Evolutionary conservation across 164 flowering plant genomes (phyloP).

Genomic region (Cinnamomum micranthum): DNA sequence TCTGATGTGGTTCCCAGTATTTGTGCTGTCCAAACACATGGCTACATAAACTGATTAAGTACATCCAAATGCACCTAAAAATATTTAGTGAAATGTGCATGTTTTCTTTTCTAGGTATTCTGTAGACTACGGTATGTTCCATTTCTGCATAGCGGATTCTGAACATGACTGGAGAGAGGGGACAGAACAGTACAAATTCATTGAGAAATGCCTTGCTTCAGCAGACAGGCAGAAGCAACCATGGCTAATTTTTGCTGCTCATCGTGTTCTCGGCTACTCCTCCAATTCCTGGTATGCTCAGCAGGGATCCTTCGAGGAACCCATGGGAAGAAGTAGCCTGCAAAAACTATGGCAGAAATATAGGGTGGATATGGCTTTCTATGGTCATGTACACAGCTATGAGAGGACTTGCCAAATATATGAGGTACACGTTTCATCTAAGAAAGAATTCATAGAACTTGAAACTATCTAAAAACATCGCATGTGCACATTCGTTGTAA

Average conservation of each 20-base stretch:
- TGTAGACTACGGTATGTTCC: conserved; percentile 86
- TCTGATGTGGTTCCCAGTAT: neutral
- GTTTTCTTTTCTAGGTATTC: conserved; percentile 47
- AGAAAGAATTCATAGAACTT: neutral
- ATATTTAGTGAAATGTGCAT: neutral
- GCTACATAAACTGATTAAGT: neutral
- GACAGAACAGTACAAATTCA: conserved; percentile 68
- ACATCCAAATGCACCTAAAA: neutral
- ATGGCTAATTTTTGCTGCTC: conserved; percentile 80
- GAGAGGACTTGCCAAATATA: conserved; percentile 81
- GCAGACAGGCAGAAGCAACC: conserved; percentile 77
- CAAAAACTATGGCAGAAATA: conserved; percentile 87
- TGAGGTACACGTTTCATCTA: conserved; percentile 36
- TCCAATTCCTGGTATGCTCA: conserved; percentile 43
- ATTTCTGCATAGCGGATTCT: conserved; percentile 74
- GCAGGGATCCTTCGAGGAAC: conserved; percentile 74
- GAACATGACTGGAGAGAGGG: conserved; percentile 95
- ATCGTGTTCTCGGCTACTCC: conserved; percentile 82
- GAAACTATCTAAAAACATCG: no score
- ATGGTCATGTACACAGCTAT: conserved; percentile 86
- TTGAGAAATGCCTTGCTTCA: conserved; percentile 73
- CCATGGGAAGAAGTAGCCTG: conserved; percentile 76
- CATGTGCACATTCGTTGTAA: no score
- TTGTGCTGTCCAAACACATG: no score
- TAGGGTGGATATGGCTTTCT: conserved; percentile 81